Conservation (phyloP, 108 stramenopile genomes). For the Cyclotella distinguenda region DNA sequence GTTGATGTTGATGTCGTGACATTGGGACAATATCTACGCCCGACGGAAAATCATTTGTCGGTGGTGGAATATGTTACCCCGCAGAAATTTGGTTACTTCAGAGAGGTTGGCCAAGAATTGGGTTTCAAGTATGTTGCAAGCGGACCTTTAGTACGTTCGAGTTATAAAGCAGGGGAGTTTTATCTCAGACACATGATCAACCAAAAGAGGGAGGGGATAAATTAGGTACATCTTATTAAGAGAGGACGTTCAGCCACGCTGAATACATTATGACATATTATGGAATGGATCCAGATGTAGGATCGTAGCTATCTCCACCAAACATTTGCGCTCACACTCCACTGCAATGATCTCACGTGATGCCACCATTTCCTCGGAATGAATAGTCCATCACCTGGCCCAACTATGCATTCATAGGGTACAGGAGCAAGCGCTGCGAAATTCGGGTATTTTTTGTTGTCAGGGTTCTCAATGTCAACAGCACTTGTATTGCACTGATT, state of each 20-base stretch:
- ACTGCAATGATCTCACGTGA: conserved; percentile 62
- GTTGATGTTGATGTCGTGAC: conserved; percentile 96
- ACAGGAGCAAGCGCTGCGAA: conserved; percentile 41
- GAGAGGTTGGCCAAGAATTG: conserved; percentile 80
- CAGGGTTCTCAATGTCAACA: conserved; percentile 52
- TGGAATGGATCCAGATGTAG: background rate
- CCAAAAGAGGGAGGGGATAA: conserved; percentile 61
- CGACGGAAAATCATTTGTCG: conserved; percentile 92
- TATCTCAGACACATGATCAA: conserved; percentile 93
- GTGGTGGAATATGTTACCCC: conserved; percentile 97
- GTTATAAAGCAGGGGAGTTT: conserved; percentile 96
- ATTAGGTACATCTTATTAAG: background rate
- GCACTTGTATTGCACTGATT: conserved; percentile 80
- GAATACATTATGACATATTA: background rate
- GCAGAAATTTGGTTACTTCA: conserved; percentile 89
- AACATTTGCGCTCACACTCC: conserved; percentile 62
- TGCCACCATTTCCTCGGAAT: conserved; percentile 85
- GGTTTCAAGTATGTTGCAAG: conserved; percentile 98
- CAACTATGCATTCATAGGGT: conserved; percentile 47
- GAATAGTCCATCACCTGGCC: conserved; percentile 68
- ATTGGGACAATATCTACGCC: conserved; percentile 97
- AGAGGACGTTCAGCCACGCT: too few relatives aligned
- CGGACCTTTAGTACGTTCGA: conserved; percentile 95
- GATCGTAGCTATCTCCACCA: conserved; percentile 93
- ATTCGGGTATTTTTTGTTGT: conserved; percentile 47